Base-by-base conservation (phyloP, 495 filamentous ascomycete genomes). In the Neurospora intermedia region DNA sequence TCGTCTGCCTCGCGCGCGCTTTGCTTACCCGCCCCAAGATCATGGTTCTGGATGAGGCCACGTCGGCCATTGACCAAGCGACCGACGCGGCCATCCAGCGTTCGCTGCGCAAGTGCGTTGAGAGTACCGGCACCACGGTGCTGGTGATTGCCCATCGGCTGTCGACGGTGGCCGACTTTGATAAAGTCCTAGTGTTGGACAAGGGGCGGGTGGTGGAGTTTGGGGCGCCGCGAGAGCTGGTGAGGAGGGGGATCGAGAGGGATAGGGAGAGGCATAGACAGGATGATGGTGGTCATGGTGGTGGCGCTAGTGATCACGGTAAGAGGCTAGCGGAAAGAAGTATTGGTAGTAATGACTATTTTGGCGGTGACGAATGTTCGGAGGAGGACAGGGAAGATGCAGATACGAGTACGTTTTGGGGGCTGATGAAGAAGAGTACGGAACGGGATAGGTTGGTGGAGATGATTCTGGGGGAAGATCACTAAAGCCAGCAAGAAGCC, bases 41-140 rank as follows among this genome's bases (percentile, higher is more conserved):
- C 43, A 82, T 97, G 31, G 90, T 97, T 20, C 83, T 97, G 70
- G 94, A 97, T 78, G 94, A 97, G 77, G 92, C 92, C 6, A 97
- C 93, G 4, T 90, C 89, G 78, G 91, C 92, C 31, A 84, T 97
- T n/a, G 93, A 97, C 78, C 85, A 87, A 13, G 86, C 85, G 38
- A 91, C 90, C 73, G 92, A 94, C 76, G 83, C 84, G 35, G 86
- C 88, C 35, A 87, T 96, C 41, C 91, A 95, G 80, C 88, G 87
- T n/a, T 88, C 89, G 5, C 85, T 96, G 43, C 16, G 93, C 89
- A 70, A 88, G 88, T 89, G 92, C 70, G 84, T 88, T 69, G 91
- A 89, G 78, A 86, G 91, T 3, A 84, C 87, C 70, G 88, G 87
- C 6, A 89, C 91, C 72, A 96, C 93, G 2, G 93, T 92, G 2